phyloP scores from a whole-genome alignment of 257 asterid species.

The Fraxinus quadrangulata region DNA sequence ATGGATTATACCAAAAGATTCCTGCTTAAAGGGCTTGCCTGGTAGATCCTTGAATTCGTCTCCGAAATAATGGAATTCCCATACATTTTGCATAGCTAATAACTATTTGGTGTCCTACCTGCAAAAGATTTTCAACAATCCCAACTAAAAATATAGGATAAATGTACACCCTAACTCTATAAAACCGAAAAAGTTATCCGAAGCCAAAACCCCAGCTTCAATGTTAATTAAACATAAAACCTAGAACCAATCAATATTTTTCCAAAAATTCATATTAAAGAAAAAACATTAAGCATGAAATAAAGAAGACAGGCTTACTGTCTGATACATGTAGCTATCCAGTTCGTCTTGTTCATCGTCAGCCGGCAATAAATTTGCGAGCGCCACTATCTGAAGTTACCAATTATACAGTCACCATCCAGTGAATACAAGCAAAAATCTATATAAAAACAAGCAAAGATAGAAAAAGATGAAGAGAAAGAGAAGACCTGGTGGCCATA shows the following conservation, averaged over 20 bases:
- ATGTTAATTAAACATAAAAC: neutral
- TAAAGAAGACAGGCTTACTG: conserved; percentile 50
- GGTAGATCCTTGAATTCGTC: conserved; percentile 89
- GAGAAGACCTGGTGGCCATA: conserved; percentile 79
- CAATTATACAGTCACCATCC: neutral
- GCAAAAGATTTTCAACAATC: conserved; percentile 25
- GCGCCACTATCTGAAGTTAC: conserved; percentile 70
- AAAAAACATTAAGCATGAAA: neutral
- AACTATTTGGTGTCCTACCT: conserved; percentile 97
- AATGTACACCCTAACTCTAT: neutral
- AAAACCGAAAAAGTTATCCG: conserved; percentile 3
- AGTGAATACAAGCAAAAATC: neutral
- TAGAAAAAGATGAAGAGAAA: neutral
- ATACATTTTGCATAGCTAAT: conserved; percentile 81
- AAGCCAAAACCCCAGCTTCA: conserved; percentile 3
- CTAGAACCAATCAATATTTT: neutral
- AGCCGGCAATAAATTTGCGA: conserved; percentile 88
- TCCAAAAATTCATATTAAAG: conserved; percentile 4
- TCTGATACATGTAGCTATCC: conserved; percentile 98
- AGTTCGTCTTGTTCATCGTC: conserved; percentile 87
- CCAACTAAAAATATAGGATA: conserved; percentile 2
- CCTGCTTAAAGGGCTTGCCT: conserved; percentile 54
- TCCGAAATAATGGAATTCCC: conserved; percentile 90
- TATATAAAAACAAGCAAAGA: neutral
- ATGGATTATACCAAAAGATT: conserved; percentile 18